Evolutionary conservation across 306 rosid species (phyloP).

Genomic region (Vigna angularis): DNA sequence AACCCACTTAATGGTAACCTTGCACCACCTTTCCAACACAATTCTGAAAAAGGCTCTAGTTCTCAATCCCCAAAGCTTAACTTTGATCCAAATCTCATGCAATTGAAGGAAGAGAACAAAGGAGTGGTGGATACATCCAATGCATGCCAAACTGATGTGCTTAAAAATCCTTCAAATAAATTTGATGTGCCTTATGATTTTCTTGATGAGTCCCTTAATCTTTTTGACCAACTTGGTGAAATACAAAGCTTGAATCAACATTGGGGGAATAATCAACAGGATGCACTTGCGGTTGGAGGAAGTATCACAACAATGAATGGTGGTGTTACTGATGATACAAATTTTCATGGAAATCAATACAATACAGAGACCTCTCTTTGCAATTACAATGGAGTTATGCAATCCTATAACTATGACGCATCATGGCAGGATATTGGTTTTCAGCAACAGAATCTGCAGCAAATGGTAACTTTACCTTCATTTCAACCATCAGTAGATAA

Average conservation of each 20-base stretch:
- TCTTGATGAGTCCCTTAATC: neutral
- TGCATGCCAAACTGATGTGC: neutral
- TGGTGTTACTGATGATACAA: neutral
- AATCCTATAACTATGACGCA: neutral
- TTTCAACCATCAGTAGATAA: neutral
- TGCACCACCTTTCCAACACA: neutral
- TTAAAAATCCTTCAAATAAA: neutral
- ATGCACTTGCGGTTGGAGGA: neutral
- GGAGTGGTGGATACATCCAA: neutral
- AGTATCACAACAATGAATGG: neutral
- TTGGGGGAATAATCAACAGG: neutral
- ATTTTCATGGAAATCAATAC: neutral
- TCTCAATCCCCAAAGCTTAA: neutral
- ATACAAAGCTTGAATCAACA: neutral
- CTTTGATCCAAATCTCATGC: conserved; percentile 18
- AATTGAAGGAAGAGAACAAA: neutral
- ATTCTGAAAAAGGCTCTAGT: neutral
- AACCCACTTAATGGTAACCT: neutral
- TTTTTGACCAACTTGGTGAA: neutral
- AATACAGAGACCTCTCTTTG: neutral
- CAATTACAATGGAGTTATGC: neutral
- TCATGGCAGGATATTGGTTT: neutral
- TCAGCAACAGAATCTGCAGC: conserved; percentile 11
- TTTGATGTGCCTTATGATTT: too few relatives aligned
- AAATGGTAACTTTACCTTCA: neutral